Percentiles rank a stretch among this genome's conserved stretches.
Conservation (phyloP, 352 stramenopile species). For the Phytophthora kernoviae region DNA sequence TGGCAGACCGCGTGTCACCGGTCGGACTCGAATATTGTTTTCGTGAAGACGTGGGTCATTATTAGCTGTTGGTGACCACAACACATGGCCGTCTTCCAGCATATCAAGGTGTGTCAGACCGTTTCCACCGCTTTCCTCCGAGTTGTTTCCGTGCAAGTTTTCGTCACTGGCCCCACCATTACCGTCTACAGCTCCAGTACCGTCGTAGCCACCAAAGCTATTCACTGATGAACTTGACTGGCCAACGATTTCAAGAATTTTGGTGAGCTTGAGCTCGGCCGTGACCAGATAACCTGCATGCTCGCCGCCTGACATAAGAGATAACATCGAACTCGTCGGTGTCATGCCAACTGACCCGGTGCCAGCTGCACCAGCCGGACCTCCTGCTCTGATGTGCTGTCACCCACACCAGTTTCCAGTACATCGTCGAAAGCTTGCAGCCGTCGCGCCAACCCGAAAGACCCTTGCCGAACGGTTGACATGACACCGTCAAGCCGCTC, state of each 20-base stretch:
- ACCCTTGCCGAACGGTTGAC: constrained; percentile 74
- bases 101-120: constrained; percentile 38
- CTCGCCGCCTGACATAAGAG: constrained; percentile 44
- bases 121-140: constrained; percentile 23
- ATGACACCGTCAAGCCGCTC: constrained; percentile 81
- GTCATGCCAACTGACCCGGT: constrained; percentile 14
- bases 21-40: constrained; percentile 82
- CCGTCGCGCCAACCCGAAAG: constrained; percentile 65
- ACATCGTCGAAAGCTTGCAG: constrained; percentile 78
- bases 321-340: constrained; percentile 33
- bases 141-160: constrained; percentile 26
- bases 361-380: constrained; percentile 3
- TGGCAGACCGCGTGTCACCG: constrained; percentile 21
- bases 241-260: constrained; percentile 79
- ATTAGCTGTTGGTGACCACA: constrained; percentile 74
- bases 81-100: constrained; percentile 53
- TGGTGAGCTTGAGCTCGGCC: constrained; percentile 77
- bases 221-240: constrained; percentile 69
- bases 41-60: constrained; percentile 72
- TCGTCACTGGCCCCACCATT: constrained; percentile 36
- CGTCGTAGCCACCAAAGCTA: constrained; percentile 54
- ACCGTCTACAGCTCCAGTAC: constrained; percentile 17
- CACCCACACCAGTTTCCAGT: constrained; percentile 38
- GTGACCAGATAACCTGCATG: constrained; percentile 59
- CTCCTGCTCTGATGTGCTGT: constrained; percentile 11